Percentiles rank a stretch among this genome's conserved stretches.
These are phyloP conservation scores for Emmonsiellopsis sp. DNA, from an alignment of 2,329 filamentous ascomycete species.

Conservation along the genomic window DNA sequence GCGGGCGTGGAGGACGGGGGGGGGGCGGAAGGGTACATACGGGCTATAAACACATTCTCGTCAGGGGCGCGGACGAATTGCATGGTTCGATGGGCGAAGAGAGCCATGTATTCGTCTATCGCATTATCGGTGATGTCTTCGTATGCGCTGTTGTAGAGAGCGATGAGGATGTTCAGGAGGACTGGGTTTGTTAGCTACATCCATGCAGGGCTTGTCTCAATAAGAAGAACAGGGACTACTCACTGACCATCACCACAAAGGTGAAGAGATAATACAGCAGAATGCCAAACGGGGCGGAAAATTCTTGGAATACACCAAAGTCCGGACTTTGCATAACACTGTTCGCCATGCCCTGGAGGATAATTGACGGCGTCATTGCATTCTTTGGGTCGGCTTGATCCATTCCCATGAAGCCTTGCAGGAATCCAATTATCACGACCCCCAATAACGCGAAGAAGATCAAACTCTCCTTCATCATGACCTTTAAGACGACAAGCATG, in stretches of 20 bases:
- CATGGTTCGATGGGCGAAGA: conserved; percentile 91
- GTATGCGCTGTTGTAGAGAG: conserved; percentile 93
- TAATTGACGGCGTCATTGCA: conserved; percentile 33
- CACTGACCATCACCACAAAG: conserved; percentile 82
- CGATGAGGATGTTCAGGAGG: conserved; percentile 90
- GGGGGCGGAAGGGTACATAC: conserved; percentile 22
- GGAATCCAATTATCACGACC: conserved; percentile 68
- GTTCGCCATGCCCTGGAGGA: conserved; percentile 60
- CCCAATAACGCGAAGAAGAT: conserved; percentile 92
- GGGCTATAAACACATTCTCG: conserved; percentile 95
- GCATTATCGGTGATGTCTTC: conserved; percentile 90
- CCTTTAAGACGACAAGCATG: conserved; percentile 94
- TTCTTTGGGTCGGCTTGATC: conserved; percentile 70
- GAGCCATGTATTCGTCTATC: conserved; percentile 87
- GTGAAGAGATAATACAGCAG: conserved; percentile 97
- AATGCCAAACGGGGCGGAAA: conserved; percentile 85
- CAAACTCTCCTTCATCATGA: conserved; percentile 87
- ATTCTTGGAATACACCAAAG: conserved; percentile 79
- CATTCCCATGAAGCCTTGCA: conserved; percentile 89
- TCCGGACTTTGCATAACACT: conserved; percentile 87
- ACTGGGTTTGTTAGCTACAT: conserved; percentile 35
- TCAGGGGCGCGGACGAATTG: conserved; percentile 94
- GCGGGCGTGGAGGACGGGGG: not conserved
- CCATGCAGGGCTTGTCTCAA: not conserved
- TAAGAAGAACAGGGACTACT: conserved; percentile 9